These are phyloP conservation scores for Lachancea sp. DNA, from an alignment of 805 yeast species.

Conservation along the genomic window DNA sequence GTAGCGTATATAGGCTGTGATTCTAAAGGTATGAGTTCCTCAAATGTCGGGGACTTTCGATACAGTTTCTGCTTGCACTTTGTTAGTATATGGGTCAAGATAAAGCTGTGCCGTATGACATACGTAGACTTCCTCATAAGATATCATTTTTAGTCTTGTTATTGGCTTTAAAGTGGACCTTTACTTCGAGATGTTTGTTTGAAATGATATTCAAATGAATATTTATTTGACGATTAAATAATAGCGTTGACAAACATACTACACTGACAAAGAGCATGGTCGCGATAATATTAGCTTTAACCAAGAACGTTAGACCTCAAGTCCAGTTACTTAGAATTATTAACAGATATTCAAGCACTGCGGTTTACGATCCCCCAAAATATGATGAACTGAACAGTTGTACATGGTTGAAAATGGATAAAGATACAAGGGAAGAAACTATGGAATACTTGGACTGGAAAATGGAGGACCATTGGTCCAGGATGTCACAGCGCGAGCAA, in stretches of 20 bases:
- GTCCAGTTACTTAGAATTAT: neutral
- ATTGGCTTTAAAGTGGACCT: neutral
- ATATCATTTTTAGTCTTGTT: neutral
- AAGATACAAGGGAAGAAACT: constrained; percentile 32
- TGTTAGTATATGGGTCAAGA: neutral
- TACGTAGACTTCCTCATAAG: constrained; percentile 6
- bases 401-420: constrained; percentile 32
- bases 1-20: constrained; percentile 24
- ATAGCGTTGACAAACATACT: no score
- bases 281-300: neutral
- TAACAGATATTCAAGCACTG: neutral
- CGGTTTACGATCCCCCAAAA: constrained; percentile 28
- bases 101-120: neutral
- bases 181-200: neutral
- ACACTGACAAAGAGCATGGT: no score
- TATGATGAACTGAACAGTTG: constrained; percentile 22
- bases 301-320: neutral
- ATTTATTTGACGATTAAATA: no score
- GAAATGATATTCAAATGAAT: neutral
- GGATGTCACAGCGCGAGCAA: constrained; percentile 26
- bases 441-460: constrained; percentile 33
- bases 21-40: constrained; percentile 13
- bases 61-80: constrained; percentile 16
- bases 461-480: constrained; percentile 32
- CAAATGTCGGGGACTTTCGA: constrained; percentile 14